Base-by-base conservation (phyloP, 2,329 filamentous ascomycete species). In the Pseudocercospora musae region DNA sequence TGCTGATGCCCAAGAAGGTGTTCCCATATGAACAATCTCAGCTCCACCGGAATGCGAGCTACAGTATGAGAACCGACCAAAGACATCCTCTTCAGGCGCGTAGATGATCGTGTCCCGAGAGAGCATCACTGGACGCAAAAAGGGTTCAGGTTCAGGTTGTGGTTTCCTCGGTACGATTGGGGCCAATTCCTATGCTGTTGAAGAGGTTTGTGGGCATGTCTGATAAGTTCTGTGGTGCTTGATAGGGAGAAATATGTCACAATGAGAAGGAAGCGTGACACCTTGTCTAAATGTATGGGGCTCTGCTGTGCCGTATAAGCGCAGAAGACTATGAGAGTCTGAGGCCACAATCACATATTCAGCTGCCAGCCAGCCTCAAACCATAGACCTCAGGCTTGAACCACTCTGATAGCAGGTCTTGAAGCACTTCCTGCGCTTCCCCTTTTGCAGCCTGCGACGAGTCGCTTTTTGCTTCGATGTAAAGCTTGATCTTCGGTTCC, bases 401-500 rank as follows among this genome's bases (percentile, higher is more conserved):
- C 82, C 82, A 84, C 65, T 83, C 81, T 40, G 60, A 71, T 64
- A 82, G 65, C 60, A 84, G 66, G 72, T 80, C 78, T 15, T 73
- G 66, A 55, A 80, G 68, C n/a, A 83, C 80, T 46, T 77, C 77
- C 21, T 80, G 70, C 4, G 82, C 82, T 9, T 75, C 74, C 13
- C 59, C 64, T 64, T 78, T 80, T 11, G 81, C 82, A 56, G 74
- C 74, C 20, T 75, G 75, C 13, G 75, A 74, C 10, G 73, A 78
- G 48, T 70, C 71, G 2, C 75, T 79, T 57, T 75, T 78, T 48
- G 78, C 80, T 65, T 84, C 82, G 57, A 84, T 81, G 67, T 84
- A 84, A 50, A 84, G 68, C 72, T 89, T 89, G 65, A 89, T 86
- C 78, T 89, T 89, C 0, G 86, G 86, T 73, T 89, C 86, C 1